phyloP scores from a whole-genome alignment of 305 asterid species.

The Fraxinus sp. region DNA sequence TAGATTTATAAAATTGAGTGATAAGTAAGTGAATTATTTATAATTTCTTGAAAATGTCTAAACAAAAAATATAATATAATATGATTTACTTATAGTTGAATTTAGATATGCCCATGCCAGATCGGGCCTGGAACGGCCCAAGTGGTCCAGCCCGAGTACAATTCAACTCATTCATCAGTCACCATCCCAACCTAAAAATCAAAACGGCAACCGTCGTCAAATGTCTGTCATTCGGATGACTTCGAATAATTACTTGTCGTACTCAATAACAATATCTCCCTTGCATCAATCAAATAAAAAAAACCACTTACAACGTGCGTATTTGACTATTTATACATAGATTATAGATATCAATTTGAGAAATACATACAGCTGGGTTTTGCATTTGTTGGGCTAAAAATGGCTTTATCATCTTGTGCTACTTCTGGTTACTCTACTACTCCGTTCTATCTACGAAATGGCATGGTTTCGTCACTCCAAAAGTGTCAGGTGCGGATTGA shows the following conservation, averaged over 20 bases:
- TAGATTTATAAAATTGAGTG: too few relatives aligned
- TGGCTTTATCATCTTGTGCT: slow-evolving; percentile 17
- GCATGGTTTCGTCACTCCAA: slow-evolving; percentile 24
- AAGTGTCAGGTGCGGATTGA: slow-evolving; percentile 30
- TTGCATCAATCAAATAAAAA: not conserved
- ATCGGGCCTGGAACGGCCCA: not conserved
- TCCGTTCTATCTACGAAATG: slow-evolving; percentile 14
- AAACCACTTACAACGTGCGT: not conserved
- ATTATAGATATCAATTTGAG: not conserved
- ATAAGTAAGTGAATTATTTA: too few relatives aligned
- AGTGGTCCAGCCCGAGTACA: not conserved
- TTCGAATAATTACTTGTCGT: not conserved
- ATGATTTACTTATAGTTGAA: too few relatives aligned
- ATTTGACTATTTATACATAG: not conserved
- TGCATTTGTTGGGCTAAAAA: not conserved
- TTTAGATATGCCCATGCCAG: not conserved
- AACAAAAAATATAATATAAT: too few relatives aligned
- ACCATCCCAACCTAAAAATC: slow-evolving; percentile 17
- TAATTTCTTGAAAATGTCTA: too few relatives aligned
- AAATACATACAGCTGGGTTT: not conserved
- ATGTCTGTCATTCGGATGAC: not conserved
- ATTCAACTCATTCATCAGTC: slow-evolving; percentile 10
- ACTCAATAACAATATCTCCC: not conserved
- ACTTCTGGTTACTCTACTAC: slow-evolving; percentile 36
- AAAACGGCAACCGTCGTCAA: slow-evolving; percentile 23